Evolutionary conservation across 2,329 filamentous ascomycete species (phyloP).

Genomic region (Chalaropsis thielavioides): DNA sequence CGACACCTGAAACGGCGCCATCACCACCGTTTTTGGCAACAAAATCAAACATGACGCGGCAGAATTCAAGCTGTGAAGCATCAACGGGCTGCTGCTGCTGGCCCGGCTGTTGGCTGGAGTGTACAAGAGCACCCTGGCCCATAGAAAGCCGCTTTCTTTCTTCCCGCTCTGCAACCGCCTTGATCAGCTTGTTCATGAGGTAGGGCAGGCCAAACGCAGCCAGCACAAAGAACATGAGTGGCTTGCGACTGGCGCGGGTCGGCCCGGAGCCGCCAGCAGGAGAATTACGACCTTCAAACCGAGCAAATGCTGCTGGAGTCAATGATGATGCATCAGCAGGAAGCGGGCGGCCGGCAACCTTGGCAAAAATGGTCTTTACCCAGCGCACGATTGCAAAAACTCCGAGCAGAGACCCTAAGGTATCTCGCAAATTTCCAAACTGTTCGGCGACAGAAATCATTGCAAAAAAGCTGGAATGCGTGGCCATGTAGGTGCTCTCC

Average conservation of each 20-base stretch:
- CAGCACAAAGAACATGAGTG: conserved; percentile 86
- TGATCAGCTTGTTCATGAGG: conserved; percentile 92
- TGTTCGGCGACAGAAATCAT: conserved; percentile 98
- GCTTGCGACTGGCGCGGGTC: conserved; percentile 73
- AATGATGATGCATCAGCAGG: conserved; percentile 77
- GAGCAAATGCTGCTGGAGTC: conserved; percentile 80
- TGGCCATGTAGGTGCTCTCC: conserved; percentile 99
- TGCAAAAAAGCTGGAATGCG: conserved; percentile 95
- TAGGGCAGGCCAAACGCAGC: conserved; percentile 93
- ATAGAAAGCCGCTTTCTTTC: conserved; percentile 43
- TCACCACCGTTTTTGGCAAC: conserved; percentile 45
- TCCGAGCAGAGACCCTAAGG: conserved; percentile 80
- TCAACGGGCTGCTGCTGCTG: conserved; percentile 50
- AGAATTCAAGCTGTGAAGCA: conserved; percentile 88
- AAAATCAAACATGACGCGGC: conserved; percentile 88
- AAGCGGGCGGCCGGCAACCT: conserved; percentile 77
- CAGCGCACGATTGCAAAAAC: conserved; percentile 94
- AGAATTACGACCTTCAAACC: conserved; percentile 58
- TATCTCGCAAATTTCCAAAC: conserved; percentile 84
- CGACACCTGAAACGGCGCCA: conserved; percentile 52
- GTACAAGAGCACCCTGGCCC: conserved; percentile 27
- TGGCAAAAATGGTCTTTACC: conserved; percentile 81
- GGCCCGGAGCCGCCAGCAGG: conserved; percentile 47
- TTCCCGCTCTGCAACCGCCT: conserved; percentile 65
- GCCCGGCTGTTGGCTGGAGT: conserved; percentile 33